Base-by-base conservation (phyloP, 345 rosid genomes). In the Pugionium dolabratum region DNA sequence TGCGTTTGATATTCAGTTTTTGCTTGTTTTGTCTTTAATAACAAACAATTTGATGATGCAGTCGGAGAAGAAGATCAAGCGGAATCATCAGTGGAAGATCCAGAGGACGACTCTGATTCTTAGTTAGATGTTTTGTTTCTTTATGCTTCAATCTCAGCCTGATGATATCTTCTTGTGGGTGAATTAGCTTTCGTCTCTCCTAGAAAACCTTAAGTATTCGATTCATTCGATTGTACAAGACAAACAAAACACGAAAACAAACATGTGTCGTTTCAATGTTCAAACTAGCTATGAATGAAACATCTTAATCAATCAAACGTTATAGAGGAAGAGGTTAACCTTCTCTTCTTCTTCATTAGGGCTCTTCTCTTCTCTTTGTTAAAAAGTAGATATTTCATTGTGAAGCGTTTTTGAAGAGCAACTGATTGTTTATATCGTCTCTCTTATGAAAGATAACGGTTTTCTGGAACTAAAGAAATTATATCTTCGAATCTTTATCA, bases 271-370 rank as follows among this genome's bases (percentile, higher is more conserved):
- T n/a, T n/a, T n/a, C n/a, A n/a, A n/a, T 40, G 30, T 41, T 2
- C 7, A 27, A 35, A 57, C 35, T 54, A 54, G 40, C 42, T 28
- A 35, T 44, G 7, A 44, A 84, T 51, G 91, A 87, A 45, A 84
- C 87, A 64, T 83, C n/a, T n/a, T n/a, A n/a, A n/a, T n/a, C n/a
- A n/a, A n/a, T n/a, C n/a, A n/a, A n/a, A n/a, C n/a, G n/a, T 87
- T 46, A 66, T 76, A 1, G 89, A 85, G 66, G 95, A 82, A 78
- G 91, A 82, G 85, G 91, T 82, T 45, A 26, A 11, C 31, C 18
- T 42, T 66, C 59, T 3, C 40, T 36, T 4, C 27, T 43, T 33
- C 54, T 31, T 28, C 3, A 5, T 49, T 9, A 2, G 26, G 35
- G 0, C 7, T 35, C 2, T 30, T n/a, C 2, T 50, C 2, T 34